These are phyloP conservation scores for Paratinospora sagittata DNA, from an alignment of 164 flowering plant species.

Conservation along the genomic window DNA sequence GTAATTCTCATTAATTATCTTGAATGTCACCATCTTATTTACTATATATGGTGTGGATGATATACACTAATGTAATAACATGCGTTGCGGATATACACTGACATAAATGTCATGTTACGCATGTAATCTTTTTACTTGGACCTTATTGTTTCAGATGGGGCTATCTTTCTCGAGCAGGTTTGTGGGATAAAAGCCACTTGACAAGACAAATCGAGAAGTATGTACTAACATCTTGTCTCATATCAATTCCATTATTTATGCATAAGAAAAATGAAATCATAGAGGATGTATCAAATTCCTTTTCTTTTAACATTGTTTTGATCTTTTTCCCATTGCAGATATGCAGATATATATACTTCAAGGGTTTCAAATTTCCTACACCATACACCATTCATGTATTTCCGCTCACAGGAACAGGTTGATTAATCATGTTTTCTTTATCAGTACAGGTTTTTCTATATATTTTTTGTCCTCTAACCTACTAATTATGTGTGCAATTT, in stretches of 20 bases:
- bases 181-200: conserved; percentile 96
- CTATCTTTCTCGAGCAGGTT: conserved; percentile 87
- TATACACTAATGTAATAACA: too few species aligned
- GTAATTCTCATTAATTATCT: too few species aligned
- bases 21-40: too few species aligned
- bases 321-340: conserved; percentile 42
- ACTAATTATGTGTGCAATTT: neutral
- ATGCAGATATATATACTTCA: conserved; percentile 97
- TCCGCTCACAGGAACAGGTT: conserved; percentile 96
- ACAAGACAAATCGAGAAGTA: conserved; percentile 97
- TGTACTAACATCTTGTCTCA: conserved; percentile 8
- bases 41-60: too few species aligned
- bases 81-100: too few species aligned
- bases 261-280: neutral
- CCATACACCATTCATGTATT: conserved; percentile 94
- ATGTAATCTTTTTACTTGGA: too few species aligned
- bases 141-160: conserved; percentile 71
- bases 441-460: neutral
- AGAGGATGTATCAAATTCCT: neutral
- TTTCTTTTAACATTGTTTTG: neutral
- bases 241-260: neutral
- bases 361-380: conserved; percentile 95
- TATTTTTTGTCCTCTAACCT: neutral
- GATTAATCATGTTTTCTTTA: neutral
- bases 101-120: too few species aligned